Evolutionary conservation across 129 eudicot genomes (phyloP).

Genomic region (Gnaphalium uliginosum): DNA sequence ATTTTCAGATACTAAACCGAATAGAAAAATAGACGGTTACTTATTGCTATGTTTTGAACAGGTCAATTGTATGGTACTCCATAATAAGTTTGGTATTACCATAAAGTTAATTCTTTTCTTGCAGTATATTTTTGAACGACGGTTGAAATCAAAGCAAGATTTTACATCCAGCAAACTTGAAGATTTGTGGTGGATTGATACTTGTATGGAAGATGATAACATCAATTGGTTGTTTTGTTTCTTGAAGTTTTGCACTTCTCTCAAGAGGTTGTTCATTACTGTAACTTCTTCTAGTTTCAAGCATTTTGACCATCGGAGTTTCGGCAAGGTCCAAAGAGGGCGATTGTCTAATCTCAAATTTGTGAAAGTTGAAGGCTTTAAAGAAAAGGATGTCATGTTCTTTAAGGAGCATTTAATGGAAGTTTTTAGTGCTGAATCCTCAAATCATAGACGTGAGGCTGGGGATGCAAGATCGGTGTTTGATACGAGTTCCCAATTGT

Average conservation of each 20-base stretch:
- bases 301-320: neutral
- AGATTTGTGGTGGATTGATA: constrained; percentile 34
- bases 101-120: constrained; percentile 2
- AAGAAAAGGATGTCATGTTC: constrained; percentile 16
- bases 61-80: neutral
- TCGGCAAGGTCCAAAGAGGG: constrained; percentile 13
- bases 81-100: too few relatives aligned
- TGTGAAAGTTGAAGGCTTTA: constrained; percentile 33
- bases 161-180: constrained; percentile 25
- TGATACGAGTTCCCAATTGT: constrained; percentile 19
- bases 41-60: too few relatives aligned
- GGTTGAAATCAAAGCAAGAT: constrained; percentile 23
- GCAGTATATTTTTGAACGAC: constrained; percentile 28
- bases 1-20: too few relatives aligned
- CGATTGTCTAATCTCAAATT: constrained; percentile 21
- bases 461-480: constrained; percentile 19
- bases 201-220: constrained; percentile 27
- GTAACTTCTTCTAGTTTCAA: neutral
- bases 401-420: constrained; percentile 23
- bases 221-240: constrained; percentile 24
- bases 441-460: constrained; percentile 15
- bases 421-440: constrained; percentile 24
- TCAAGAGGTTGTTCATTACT: constrained; percentile 29
- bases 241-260: constrained; percentile 33
- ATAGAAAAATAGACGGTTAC: too few relatives aligned